phyloP scores from a whole-genome alignment of 495 filamentous ascomycete genomes.

The Collariella sp. region DNA sequence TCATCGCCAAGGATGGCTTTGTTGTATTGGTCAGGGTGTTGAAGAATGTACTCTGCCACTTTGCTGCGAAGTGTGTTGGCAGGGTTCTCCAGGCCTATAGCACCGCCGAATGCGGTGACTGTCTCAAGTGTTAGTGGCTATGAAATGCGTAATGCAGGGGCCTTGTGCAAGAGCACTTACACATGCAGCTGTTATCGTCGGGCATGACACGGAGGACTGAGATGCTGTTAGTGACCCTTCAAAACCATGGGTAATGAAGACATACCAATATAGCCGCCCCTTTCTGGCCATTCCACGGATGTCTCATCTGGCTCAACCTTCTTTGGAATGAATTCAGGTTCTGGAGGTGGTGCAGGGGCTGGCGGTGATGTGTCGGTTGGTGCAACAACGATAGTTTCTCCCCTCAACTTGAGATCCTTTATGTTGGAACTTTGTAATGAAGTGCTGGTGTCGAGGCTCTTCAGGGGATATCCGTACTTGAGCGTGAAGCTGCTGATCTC shows the following conservation, averaged over 20 bases:
- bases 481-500: conserved; percentile 52
- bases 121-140: neutral
- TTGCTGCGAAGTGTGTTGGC: conserved; percentile 61
- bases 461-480: conserved; percentile 82
- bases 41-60: conserved; percentile 70
- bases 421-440: conserved; percentile 13
- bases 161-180: conserved; percentile 7
- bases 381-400: conserved; percentile 72
- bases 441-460: conserved; percentile 52
- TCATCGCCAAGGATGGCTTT: conserved; percentile 67
- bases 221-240: neutral
- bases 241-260: too few species aligned
- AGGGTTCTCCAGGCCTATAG: conserved; percentile 42
- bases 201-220: conserved; percentile 86
- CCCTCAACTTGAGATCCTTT: conserved; percentile 59
- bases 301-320: conserved; percentile 30
- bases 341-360: neutral
- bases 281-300: conserved; percentile 25
- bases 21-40: conserved; percentile 59
- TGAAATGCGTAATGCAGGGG: neutral
- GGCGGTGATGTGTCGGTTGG: conserved; percentile 16
- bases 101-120: conserved; percentile 73
- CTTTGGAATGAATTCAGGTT: conserved; percentile 23
- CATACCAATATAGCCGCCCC: conserved; percentile 25
- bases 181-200: conserved; percentile 93